Percentiles rank a stretch among this genome's conserved stretches.
phyloP scores from a whole-genome alignment of 2,329 filamentous ascomycete genomes.

The Aspergillus floridensis region DNA sequence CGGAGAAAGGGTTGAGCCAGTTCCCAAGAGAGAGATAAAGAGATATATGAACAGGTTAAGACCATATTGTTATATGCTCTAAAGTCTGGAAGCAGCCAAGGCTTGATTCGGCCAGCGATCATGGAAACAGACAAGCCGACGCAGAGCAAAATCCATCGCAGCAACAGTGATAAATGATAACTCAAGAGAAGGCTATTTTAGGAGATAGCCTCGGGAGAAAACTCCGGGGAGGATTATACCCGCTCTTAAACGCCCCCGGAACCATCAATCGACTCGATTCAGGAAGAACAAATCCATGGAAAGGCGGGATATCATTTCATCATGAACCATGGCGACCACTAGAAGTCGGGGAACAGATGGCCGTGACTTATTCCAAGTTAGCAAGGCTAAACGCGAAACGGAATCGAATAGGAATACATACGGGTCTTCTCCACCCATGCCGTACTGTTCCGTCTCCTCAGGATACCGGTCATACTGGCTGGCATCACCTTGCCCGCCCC shows the following conservation, averaged over 20 bases:
- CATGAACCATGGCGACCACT: constrained; percentile 38
- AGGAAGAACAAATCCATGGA: constrained; percentile 8
- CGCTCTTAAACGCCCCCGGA: neutral
- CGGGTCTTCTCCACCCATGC: constrained; percentile 75
- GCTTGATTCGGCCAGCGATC: constrained; percentile 22
- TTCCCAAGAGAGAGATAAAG: constrained; percentile 9
- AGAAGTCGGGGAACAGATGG: constrained; percentile 74
- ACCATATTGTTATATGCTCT: neutral
- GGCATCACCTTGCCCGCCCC: constrained; percentile 88
- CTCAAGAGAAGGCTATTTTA: neutral
- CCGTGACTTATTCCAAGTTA: constrained; percentile 57
- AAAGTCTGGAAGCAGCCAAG: constrained; percentile 7
- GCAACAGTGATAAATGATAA: constrained; percentile 1
- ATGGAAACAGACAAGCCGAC: constrained; percentile 13
- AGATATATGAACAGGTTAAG: constrained; percentile 3
- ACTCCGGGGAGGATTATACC: neutral
- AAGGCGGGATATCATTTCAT: constrained; percentile 29
- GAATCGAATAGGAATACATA: constrained; percentile 53
- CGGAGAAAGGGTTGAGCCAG: neutral
- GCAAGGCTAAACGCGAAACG: neutral
- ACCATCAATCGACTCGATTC: neutral
- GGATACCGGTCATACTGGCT: constrained; percentile 98
- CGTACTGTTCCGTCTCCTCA: constrained; percentile 93
- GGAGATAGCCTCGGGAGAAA: neutral
- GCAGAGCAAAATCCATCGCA: neutral